Conservation (phyloP, 148 eudicot species). For the Chenopodium quinoa region DNA sequence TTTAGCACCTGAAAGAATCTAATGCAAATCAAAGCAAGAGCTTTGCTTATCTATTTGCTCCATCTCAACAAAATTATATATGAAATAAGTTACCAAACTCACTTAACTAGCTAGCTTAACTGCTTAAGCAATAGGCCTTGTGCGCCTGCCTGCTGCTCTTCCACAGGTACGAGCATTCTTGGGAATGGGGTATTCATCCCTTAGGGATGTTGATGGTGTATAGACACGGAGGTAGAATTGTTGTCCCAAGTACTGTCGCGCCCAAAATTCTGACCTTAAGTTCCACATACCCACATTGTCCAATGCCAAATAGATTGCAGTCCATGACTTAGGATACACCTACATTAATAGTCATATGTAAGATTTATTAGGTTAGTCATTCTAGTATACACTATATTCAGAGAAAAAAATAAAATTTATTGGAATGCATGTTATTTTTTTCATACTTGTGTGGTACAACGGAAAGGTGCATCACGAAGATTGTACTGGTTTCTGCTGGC, state of each 20-base stretch:
- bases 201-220: constrained; percentile 67
- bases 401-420: background rate
- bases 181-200: constrained; percentile 89
- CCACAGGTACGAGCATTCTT: constrained; percentile 90
- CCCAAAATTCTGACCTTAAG: constrained; percentile 89
- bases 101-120: constrained; percentile 12
- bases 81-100: constrained; percentile 17
- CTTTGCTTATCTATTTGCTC: constrained; percentile 14
- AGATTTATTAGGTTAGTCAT: background rate
- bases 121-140: constrained; percentile 51
- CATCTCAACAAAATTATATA: constrained; percentile 10
- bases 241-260: constrained; percentile 86
- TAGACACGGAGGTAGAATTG: constrained; percentile 81
- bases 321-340: constrained; percentile 96
- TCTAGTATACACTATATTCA: background rate
- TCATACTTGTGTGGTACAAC: constrained; percentile 76
- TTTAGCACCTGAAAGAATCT: constrained; percentile 39
- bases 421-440: background rate
- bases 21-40: constrained; percentile 28
- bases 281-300: constrained; percentile 99
- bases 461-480: constrained; percentile 81
- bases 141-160: constrained; percentile 68
- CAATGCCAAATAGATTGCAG: constrained; percentile 69
- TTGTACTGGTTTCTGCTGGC: constrained; percentile 74
- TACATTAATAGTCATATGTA: constrained; percentile 24